phyloP scores from a whole-genome alignment of 1,284 basidiomycete species.

The Pisolithus thermaeus region DNA sequence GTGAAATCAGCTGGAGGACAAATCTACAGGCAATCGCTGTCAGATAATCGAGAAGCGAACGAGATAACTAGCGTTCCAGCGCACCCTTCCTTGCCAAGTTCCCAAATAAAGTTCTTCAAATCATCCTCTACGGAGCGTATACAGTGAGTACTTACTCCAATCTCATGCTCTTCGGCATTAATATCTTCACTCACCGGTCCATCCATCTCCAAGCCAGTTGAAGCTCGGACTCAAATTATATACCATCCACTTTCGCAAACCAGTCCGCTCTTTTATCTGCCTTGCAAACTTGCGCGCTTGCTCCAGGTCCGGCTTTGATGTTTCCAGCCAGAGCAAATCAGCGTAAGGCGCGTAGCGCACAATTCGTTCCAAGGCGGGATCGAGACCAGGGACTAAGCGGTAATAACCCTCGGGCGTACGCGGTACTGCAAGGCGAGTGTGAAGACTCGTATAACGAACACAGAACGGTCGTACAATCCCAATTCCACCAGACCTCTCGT shows the following conservation, averaged over 20 bases:
- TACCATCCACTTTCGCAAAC: constrained; percentile 67
- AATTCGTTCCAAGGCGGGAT: constrained; percentile 79
- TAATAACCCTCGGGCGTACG: constrained; percentile 92
- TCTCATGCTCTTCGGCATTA: background rate
- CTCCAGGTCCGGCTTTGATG: constrained; percentile 76
- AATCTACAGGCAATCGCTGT: constrained; percentile 42
- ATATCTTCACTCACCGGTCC: constrained; percentile 44
- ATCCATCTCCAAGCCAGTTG: constrained; percentile 87
- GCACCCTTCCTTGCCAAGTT: constrained; percentile 85
- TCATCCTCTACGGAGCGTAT: constrained; percentile 44
- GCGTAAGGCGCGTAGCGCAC: constrained; percentile 78
- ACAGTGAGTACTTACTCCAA: background rate
- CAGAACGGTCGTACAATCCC: constrained; percentile 54
- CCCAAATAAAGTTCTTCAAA: constrained; percentile 87
- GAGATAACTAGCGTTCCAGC: constrained; percentile 11
- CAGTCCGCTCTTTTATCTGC: constrained; percentile 60
- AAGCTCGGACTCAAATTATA: constrained; percentile 94
- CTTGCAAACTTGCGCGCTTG: constrained; percentile 79
- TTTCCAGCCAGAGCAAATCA: constrained; percentile 88
- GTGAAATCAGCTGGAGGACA: constrained; percentile 78
- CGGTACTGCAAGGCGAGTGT: constrained; percentile 46
- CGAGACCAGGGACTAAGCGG: constrained; percentile 81
- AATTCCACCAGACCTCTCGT: constrained; percentile 73
- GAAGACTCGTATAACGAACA: constrained; percentile 2
- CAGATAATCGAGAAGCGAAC: constrained; percentile 7